A percentile compares a stretch with the other conserved stretches of the same genome.
phyloP scores from a whole-genome alignment of 2,329 filamentous ascomycete species.

The Ascochyta koolunga region DNA sequence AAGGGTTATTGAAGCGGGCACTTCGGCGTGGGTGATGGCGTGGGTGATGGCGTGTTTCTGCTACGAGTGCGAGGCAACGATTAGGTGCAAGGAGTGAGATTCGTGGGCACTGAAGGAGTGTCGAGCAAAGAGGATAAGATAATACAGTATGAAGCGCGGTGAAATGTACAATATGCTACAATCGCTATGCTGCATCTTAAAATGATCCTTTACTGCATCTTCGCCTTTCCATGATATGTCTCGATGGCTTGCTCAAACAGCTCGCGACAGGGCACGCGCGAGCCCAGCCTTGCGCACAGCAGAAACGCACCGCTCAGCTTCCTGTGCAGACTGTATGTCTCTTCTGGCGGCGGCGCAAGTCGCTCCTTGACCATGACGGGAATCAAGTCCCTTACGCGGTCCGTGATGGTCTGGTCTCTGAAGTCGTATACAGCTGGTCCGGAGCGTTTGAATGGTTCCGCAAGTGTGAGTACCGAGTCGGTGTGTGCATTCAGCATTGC shows the following conservation, averaged over 20 bases:
- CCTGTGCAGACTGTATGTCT: slow-evolving; percentile 94
- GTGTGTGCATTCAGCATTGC: slow-evolving; percentile 90
- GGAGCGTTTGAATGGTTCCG: slow-evolving; percentile 79
- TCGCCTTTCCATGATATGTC: slow-evolving; percentile 39
- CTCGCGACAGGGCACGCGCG: slow-evolving; percentile 78
- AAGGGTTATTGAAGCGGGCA: too few relatives aligned
- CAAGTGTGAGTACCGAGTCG: slow-evolving; percentile 85
- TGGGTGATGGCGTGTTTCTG: not conserved
- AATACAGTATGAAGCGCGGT: slow-evolving; percentile 28
- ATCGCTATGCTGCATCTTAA: not conserved
- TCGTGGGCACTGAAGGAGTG: slow-evolving; percentile 15
- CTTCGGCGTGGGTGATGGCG: too few relatives aligned
- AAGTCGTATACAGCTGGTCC: slow-evolving; percentile 92
- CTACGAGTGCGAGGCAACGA: not conserved
- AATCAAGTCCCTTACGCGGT: slow-evolving; percentile 85
- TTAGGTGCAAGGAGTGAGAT: slow-evolving; percentile 21
- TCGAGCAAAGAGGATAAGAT: slow-evolving; percentile 26
- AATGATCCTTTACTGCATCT: slow-evolving; percentile 8
- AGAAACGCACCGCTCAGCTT: slow-evolving; percentile 96
- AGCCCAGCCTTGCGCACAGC: slow-evolving; percentile 85
- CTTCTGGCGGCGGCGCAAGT: slow-evolving; percentile 89
- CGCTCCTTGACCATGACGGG: slow-evolving; percentile 92
- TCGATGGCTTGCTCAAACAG: slow-evolving; percentile 70
- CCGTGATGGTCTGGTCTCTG: slow-evolving; percentile 91
- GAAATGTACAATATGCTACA: not conserved